Evolutionary conservation across 2,329 filamentous ascomycete genomes (phyloP), one percentile per base, ranked within the genome.

Genomic region (Emericellopsis atlantica): DNA sequence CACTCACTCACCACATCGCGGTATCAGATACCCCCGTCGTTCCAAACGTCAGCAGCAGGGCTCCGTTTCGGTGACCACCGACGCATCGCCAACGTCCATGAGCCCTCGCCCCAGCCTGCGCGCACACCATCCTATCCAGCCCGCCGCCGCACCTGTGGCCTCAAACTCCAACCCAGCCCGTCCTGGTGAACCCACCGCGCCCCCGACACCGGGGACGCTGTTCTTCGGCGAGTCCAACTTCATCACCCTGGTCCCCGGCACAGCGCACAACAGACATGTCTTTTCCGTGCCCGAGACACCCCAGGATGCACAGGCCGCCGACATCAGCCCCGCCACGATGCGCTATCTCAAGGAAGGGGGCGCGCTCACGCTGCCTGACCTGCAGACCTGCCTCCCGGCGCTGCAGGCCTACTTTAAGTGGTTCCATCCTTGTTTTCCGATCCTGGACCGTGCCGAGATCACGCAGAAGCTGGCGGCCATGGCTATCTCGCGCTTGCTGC

Each of bases 341-440:
- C 64, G 66, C 12, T 71, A 68, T 44, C 64, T 73, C 4, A 63
- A 62, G 11, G 64, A 67, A 29, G 61, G 67, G 36, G 55, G 56
- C 6, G 57, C 54, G 11, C 64, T 74, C 34, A 60, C 62, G 0
- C 64, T 72, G 21, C 70, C 71, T 0, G 58, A 64, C 2, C 46
- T 55, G 12, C 49, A 59, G 2, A 58, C 65, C 15, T 64, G 65
- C 34, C 54, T 66, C 4, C 58, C 58, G 2, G 56, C 71, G 0
- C 48, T 75, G 1, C 55, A 63, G 15, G 70, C 70, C 0, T 76
- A 74, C 53, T 76, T 76, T 41, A 56, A 60, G 18, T 72, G 70
- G 64, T 75, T 74, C 40, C 72, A 76, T 45, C 70, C 72, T 0
- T 69, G 68, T 41, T 76, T 74, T 37, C 70, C 72, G 0, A 61